phyloP scores from a whole-genome alignment of 495 filamentous ascomycete species.

The Talaromyces wortmannii region DNA sequence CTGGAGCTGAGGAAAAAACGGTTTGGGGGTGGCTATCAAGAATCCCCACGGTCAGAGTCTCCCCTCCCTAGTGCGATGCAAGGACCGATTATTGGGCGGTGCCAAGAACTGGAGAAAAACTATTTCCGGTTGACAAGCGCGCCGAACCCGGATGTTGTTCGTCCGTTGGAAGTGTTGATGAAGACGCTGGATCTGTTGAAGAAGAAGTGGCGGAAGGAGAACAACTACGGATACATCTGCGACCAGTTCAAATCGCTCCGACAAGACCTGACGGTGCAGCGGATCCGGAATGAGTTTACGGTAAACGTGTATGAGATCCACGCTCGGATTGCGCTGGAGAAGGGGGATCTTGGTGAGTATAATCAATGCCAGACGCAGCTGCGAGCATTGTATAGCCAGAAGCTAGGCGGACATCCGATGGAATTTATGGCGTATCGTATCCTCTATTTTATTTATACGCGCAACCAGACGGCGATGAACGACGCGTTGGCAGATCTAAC shows the following conservation, averaged over 20 bases:
- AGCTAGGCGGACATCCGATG: constrained; percentile 80
- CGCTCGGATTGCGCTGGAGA: constrained; percentile 95
- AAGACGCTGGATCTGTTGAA: constrained; percentile 84
- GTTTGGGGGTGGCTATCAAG: constrained; percentile 52
- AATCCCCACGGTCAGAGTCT: constrained; percentile 50
- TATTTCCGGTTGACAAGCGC: constrained; percentile 91
- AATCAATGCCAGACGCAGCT: constrained; percentile 99
- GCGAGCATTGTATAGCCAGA: constrained; percentile 77
- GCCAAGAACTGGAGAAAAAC: constrained; percentile 80
- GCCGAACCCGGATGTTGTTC: constrained; percentile 79
- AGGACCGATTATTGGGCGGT: constrained; percentile 82
- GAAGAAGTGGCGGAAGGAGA: constrained; percentile 88
- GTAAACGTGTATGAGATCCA: constrained; percentile 96
- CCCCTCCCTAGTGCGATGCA: constrained; percentile 47
- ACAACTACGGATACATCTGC: constrained; percentile 95
- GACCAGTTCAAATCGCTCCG: constrained; percentile 99
- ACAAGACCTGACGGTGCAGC: constrained; percentile 97
- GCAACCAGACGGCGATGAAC: constrained; percentile 97
- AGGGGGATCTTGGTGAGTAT: constrained; percentile 99
- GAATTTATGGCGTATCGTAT: constrained; percentile 99
- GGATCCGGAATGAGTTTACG: constrained; percentile 91
- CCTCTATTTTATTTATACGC: constrained; percentile 98
- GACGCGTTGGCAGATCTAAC: constrained; percentile 97
- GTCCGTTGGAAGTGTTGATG: constrained; percentile 72
- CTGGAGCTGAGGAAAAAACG: constrained; percentile 84